Base-by-base conservation (phyloP, 2,329 filamentous ascomycete genomes). In the Aureobasidium leucospermi region DNA sequence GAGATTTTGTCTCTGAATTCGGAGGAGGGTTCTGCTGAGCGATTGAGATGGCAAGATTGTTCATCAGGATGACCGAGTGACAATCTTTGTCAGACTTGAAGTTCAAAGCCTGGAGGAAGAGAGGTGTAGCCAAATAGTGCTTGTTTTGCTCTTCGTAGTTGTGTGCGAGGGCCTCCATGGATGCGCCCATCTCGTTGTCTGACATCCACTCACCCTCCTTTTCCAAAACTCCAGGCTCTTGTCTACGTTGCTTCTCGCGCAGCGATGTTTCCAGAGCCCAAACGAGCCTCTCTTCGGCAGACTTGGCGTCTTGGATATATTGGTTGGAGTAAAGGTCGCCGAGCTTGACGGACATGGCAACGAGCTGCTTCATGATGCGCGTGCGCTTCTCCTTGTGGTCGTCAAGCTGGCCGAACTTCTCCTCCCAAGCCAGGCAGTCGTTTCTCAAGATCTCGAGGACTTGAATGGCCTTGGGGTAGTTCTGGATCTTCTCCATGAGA, bases 41-140 rank as follows among this genome's bases (percentile, higher is more conserved):
- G 62, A 93, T 84, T 47, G 84, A 85, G 38, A 83, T 85, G 7
- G 89, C 83, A 61, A 93, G 80, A 71, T 93, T 93, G 76, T 91
- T 92, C 89, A 93, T 95, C 69, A 96, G 78, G 13, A 92, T 80
- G 31, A 90, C 87, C 53, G 87, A 85, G 70, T 96, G 91, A 70
- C 92, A 96, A 32, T 78, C 81, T 28, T 76, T 78, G 1, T 75
- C 74, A 3, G 84, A 80, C 70, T 84, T 86, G 47, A 94, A 74
- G 16, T 85, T 81, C 36, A 96, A 78, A 6, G 92, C 90, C 68
- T 95, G 90, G 67, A 96, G 84, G 71, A 92, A 96, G 32, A 96
- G 79, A 3, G 92, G 91, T 23, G 92, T 82, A 6, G 92, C 88
- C 1, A 96, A 84, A 65, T 93, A 89, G 68, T 90, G 87, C 66